Evolutionary conservation across 208 protist genomes (phyloP).

Genomic region (Naegleria lovaniensis): DNA sequence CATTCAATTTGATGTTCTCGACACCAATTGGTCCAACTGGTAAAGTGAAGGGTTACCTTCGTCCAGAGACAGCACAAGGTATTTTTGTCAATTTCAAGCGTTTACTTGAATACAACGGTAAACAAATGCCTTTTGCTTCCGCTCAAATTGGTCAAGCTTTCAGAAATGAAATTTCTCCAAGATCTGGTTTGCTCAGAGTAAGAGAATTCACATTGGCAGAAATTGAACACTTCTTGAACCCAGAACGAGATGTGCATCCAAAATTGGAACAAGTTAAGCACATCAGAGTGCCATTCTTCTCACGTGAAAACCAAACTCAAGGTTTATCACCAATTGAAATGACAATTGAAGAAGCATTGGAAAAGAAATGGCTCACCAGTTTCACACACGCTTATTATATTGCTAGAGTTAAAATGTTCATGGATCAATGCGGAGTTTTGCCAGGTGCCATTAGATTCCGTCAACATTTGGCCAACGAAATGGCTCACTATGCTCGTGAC

Average conservation of each 20-base stretch:
- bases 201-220: constrained; percentile 99
- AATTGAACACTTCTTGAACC: constrained; percentile 99
- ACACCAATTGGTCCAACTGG: constrained; percentile 95
- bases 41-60: constrained; percentile 84
- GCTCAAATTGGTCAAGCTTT: constrained; percentile 97
- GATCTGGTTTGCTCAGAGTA: constrained; percentile 79
- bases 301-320: constrained; percentile 63
- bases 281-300: constrained; percentile 67
- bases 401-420: constrained; percentile 83
- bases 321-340: constrained; percentile 62
- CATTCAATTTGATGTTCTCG: constrained; percentile 99
- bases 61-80: constrained; percentile 99
- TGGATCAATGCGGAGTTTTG: constrained; percentile 77
- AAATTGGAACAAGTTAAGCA: constrained; percentile 80
- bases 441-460: constrained; percentile 87
- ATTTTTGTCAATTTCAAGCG: constrained; percentile 95
- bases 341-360: constrained; percentile 73
- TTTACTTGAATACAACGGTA: constrained; percentile 89
- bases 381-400: constrained; percentile 98
- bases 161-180: constrained; percentile 99
- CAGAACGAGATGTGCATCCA: constrained; percentile 83
- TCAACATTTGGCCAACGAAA: constrained; percentile 87
- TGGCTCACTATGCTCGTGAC: constrained; percentile 99
- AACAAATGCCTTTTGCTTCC: constrained; percentile 95
- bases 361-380: constrained; percentile 83